Percentiles rank a stretch among this genome's conserved stretches.
phyloP scores from a whole-genome alignment of 192 early-diverging fungal genomes.

The Mortierella hygrophila region DNA sequence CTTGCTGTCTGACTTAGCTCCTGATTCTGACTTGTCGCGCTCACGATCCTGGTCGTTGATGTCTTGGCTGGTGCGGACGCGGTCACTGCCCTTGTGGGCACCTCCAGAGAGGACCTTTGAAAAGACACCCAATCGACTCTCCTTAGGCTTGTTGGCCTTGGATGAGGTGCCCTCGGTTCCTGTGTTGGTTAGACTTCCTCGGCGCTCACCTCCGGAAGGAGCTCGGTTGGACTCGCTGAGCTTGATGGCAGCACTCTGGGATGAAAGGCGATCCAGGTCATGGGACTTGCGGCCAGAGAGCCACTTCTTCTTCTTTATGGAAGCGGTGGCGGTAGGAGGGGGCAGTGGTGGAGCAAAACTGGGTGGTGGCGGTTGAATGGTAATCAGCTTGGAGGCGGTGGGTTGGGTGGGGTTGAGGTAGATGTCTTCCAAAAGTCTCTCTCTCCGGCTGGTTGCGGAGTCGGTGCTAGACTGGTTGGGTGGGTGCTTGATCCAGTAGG shows the following conservation, averaged over 20 bases:
- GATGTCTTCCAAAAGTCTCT: not conserved
- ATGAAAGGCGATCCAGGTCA: not conserved
- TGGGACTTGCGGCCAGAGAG: slow-evolving; percentile 23
- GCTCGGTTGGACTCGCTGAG: not conserved
- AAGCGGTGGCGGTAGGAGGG: not conserved
- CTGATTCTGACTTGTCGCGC: not conserved
- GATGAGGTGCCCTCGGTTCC: not conserved
- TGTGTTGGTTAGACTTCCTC: slow-evolving; percentile 2
- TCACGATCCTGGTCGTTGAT: slow-evolving; percentile 23
- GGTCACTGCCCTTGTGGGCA: slow-evolving; percentile 6
- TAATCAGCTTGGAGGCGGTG: not conserved
- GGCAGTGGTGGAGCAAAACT: not conserved
- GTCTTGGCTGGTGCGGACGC: slow-evolving; percentile 23
- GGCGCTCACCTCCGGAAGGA: not conserved
- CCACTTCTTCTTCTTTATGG: slow-evolving; percentile 24
- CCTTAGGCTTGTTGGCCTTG: slow-evolving; percentile 29
- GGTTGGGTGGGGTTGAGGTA: not conserved
- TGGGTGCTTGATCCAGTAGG: slow-evolving; percentile 23
- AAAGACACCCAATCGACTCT: slow-evolving; percentile 23
- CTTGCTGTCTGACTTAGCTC: slow-evolving; percentile 4
- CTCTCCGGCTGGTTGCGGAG: not conserved
- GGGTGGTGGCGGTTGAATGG: not conserved
- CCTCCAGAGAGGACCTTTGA: slow-evolving; percentile 36
- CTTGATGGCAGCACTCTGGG: not conserved
- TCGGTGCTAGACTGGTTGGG: not conserved